Conservation (phyloP, 106 monocot genomes). For the Platanthera guangdongensis region DNA sequence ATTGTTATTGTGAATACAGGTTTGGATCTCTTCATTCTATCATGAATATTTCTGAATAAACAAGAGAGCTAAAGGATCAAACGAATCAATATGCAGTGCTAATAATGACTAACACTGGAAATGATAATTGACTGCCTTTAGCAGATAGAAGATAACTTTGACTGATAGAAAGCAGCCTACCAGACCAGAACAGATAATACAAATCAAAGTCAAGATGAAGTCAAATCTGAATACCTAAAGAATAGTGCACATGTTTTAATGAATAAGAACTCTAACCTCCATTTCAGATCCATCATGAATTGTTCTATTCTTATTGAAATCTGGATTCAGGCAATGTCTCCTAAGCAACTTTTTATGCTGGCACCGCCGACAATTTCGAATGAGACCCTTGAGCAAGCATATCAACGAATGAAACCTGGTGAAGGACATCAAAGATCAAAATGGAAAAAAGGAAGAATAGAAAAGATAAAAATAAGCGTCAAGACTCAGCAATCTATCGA, state of each 20-base stretch:
- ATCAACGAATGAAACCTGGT: conserved; percentile 6
- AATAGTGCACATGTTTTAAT: neutral
- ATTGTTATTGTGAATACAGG: too few species aligned
- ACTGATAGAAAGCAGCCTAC: neutral
- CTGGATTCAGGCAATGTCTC: conserved; percentile 11
- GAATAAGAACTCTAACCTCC: conserved; percentile 5
- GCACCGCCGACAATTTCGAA: conserved; percentile 6
- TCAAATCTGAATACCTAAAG: neutral
- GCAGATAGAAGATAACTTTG: neutral
- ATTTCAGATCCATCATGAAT: neutral
- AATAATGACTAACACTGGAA: neutral
- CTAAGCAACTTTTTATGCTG: conserved; percentile 5
- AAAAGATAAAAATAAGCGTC: neutral
- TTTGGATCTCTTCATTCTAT: too few species aligned
- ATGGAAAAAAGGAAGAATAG: neutral
- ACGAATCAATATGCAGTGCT: neutral
- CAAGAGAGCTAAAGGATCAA: neutral
- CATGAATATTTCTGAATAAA: neutral
- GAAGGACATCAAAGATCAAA: neutral
- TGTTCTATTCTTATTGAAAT: neutral
- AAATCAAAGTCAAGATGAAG: neutral
- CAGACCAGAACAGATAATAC: neutral
- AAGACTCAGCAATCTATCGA: neutral
- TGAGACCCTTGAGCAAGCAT: conserved; percentile 2
- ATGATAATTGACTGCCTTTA: neutral